Percentiles rank a stretch among this genome's conserved stretches.
phyloP scores from a whole-genome alignment of 2,329 filamentous ascomycete species.

The Fusarium sp. region DNA sequence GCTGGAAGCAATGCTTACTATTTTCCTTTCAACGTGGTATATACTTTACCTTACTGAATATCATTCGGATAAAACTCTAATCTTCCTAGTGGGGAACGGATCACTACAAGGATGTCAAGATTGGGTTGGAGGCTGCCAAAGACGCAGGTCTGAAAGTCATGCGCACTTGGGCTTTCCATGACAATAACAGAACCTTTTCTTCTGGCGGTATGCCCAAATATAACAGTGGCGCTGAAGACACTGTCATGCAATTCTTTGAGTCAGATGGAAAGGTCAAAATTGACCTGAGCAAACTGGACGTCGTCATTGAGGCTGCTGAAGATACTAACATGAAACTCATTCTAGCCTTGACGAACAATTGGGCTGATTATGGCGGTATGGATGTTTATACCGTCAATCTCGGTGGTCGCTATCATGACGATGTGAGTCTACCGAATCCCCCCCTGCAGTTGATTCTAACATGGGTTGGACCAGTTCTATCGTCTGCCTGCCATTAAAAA shows the following conservation, averaged over 20 bases:
- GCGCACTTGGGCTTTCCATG: slow-evolving; percentile 34
- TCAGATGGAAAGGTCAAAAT: slow-evolving; percentile 33
- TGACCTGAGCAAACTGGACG: slow-evolving; percentile 26
- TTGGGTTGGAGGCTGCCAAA: slow-evolving; percentile 17
- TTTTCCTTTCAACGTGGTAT: slow-evolving; percentile 66
- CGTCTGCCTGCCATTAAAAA: slow-evolving; percentile 63
- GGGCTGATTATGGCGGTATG: slow-evolving; percentile 72
- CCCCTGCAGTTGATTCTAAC: not conserved
- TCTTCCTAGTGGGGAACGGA: slow-evolving; percentile 30
- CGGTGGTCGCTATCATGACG: slow-evolving; percentile 61
- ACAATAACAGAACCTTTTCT: slow-evolving; percentile 23
- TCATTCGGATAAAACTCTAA: not conserved
- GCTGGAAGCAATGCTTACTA: slow-evolving; percentile 70
- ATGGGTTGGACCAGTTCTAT: slow-evolving; percentile 57
- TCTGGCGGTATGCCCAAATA: slow-evolving; percentile 60
- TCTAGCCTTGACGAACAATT: slow-evolving; percentile 68
- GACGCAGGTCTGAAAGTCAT: slow-evolving; percentile 31
- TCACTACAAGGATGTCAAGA: slow-evolving; percentile 50
- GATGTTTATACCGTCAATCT: slow-evolving; percentile 70
- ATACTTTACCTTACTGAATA: slow-evolving; percentile 19
- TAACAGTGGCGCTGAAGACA: slow-evolving; percentile 58
- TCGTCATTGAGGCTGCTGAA: slow-evolving; percentile 55
- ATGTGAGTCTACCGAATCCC: not conserved
- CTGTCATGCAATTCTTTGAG: slow-evolving; percentile 54
- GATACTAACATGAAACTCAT: slow-evolving; percentile 66